These are phyloP conservation scores for Chlamydomonas applanata DNA, from an alignment of 139 green algal genomes.

Conservation along the genomic window DNA sequence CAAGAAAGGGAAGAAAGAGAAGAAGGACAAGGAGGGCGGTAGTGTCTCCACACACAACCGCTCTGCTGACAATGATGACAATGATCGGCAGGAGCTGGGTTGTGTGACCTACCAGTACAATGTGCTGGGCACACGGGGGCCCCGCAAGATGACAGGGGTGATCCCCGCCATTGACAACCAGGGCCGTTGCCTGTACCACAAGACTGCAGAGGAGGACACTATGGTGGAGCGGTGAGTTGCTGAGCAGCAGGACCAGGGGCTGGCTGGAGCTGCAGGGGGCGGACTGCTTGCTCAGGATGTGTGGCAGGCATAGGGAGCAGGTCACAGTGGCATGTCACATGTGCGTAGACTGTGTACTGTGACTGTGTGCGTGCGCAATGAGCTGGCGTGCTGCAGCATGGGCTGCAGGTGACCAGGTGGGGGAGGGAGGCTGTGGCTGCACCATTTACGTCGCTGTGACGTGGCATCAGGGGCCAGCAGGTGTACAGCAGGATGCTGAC, in stretches of 20 bases:
- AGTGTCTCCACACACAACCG: neutral
- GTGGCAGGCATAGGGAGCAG: no score
- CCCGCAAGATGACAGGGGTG: constrained; percentile 83
- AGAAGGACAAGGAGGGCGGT: neutral
- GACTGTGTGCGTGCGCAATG: neutral
- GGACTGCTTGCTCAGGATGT: neutral
- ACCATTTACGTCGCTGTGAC: no score
- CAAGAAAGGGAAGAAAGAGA: constrained; percentile 48
- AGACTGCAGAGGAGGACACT: constrained; percentile 27
- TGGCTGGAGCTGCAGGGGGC: neutral
- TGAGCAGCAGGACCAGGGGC: no score
- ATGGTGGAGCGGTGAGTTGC: constrained; percentile 51
- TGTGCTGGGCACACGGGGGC: constrained; percentile 89
- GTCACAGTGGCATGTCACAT: neutral
- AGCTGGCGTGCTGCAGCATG: no score
- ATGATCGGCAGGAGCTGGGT: constrained; percentile 61
- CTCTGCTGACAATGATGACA: neutral
- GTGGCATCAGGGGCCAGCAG: no score
- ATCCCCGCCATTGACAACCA: constrained; percentile 58
- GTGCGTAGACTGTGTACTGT: neutral
- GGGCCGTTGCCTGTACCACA: constrained; percentile 23
- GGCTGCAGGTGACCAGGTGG: no score
- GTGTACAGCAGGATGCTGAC: no score
- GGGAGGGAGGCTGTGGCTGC: no score
- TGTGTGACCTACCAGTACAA: constrained; percentile 87